Percentiles rank a stretch among this genome's conserved stretches.
These are phyloP conservation scores for Phyllosticta capitalensis DNA, from an alignment of 2,329 filamentous ascomycete species.

Conservation along the genomic window DNA sequence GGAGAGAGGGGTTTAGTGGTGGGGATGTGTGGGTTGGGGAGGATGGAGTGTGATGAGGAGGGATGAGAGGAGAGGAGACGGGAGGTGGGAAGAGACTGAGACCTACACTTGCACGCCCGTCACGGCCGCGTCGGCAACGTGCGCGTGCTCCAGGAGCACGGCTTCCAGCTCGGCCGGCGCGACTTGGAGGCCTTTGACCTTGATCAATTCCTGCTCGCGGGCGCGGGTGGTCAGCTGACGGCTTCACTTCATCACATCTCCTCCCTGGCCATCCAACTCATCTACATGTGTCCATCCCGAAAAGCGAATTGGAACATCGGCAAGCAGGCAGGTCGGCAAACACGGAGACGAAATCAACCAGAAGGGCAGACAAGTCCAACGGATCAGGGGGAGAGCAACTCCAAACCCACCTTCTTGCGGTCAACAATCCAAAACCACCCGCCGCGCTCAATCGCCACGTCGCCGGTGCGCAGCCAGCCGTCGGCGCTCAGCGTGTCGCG, in stretches of 20 bases:
- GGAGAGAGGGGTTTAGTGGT: not conserved
- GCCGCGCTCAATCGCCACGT: constrained; percentile 53
- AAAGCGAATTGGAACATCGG: not conserved
- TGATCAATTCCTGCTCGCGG: constrained; percentile 43
- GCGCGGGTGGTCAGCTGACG: not conserved
- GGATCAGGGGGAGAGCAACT: too few species aligned
- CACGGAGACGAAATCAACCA: too few species aligned
- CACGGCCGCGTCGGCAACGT: constrained; percentile 57
- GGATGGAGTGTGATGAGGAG: not conserved
- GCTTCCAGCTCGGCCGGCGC: constrained; percentile 53
- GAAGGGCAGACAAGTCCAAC: too few species aligned
- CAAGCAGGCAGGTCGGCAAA: not conserved
- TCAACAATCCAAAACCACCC: constrained; percentile 60
- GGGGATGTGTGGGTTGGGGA: constrained; percentile 27
- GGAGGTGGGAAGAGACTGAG: not conserved
- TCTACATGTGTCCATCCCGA: too few species aligned
- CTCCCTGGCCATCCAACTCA: too few species aligned
- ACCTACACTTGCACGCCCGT: constrained; percentile 50
- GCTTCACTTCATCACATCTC: too few species aligned
- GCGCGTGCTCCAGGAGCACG: constrained; percentile 44
- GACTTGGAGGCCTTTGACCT: constrained; percentile 53
- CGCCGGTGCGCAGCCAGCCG: constrained; percentile 63
- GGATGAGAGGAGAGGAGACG: not conserved
- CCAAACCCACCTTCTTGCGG: constrained; percentile 49
- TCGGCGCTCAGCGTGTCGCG: constrained; percentile 50